Base-by-base conservation (phyloP, 1,284 basidiomycete genomes). In the Boletellus dicymbophilus region DNA sequence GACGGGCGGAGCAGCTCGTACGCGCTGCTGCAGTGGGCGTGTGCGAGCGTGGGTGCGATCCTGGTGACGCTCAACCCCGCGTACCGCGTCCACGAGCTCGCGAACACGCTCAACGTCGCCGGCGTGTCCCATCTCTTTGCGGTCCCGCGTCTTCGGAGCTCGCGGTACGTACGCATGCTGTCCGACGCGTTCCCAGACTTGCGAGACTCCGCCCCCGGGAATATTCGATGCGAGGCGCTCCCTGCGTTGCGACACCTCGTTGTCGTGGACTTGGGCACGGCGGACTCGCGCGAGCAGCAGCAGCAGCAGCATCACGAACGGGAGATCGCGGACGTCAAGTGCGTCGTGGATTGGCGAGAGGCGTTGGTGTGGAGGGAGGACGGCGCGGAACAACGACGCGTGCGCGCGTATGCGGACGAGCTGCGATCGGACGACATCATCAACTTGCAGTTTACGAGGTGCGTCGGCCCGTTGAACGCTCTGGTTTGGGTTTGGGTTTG, bases 391-490 rank as follows among this genome's bases (percentile, higher is more conserved):
- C 62, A 59, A 25, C 61, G 61, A 31, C 53, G 68, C 11, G 74
- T 83, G 37, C 68, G 69, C 45, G 71, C 77, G 23, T 68, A 77
- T 16, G 60, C 65, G 46, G 58, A 59, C 44, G 69, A 72, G 7
- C 56, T 84, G 49, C 48, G 74, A 13, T 78, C 80, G 37, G 80
- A 89, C 49, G 90, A 93, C 34, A 74, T 92, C 3, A 83, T 91
- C 47, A 93, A 92, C 60, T 59, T 93, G 52, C 90, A 93, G 62
- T 90, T 91, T 58, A 92, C 90, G 20, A 91, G 88, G 88, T 88
- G 53, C 10, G 70, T 57, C 5, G 22, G 37, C 18, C n/a, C n/a
- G n/a, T n/a, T n/a, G n/a, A n/a, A n/a, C n/a, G n/a, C n/a, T n/a
- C n/a, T n/a, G n/a, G n/a, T n/a, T n/a, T n/a, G n/a, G n/a, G n/a